These are phyloP conservation scores for Pseudogymnoascus destructans DNA, from an alignment of 2,329 filamentous ascomycete species.

Conservation along the genomic window DNA sequence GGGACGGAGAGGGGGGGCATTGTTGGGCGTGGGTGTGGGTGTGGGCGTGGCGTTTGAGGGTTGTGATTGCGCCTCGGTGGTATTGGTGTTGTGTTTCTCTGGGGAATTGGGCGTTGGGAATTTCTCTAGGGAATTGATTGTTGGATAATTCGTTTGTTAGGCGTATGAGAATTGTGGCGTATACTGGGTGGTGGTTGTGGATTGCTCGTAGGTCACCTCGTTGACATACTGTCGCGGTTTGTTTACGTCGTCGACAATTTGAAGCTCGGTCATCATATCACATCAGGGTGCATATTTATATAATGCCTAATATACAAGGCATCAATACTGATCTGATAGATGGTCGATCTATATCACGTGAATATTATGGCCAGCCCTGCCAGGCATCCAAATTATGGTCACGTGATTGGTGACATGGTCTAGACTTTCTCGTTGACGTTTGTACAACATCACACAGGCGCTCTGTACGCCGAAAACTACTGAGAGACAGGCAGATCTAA, in stretches of 20 bases:
- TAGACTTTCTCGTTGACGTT: not conserved
- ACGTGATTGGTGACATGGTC: not conserved
- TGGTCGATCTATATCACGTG: not conserved
- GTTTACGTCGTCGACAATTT: not conserved
- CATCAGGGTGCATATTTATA: not conserved
- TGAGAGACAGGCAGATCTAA: not conserved
- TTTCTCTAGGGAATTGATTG: not conserved
- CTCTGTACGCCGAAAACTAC: not conserved
- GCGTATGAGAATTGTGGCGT: not conserved
- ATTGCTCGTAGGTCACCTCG: not conserved
- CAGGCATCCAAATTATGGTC: not conserved
- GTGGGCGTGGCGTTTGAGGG: not conserved
- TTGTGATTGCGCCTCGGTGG: not conserved
- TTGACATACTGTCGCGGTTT: not conserved
- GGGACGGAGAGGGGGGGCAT: slow-evolving; percentile 44
- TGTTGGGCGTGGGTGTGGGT: not conserved
- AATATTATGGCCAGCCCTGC: not conserved
- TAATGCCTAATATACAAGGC: not conserved
- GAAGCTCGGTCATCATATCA: not conserved
- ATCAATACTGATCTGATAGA: not conserved
- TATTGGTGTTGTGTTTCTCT: not conserved
- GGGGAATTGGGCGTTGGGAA: not conserved
- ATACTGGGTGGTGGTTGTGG: not conserved
- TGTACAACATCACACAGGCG: not conserved
- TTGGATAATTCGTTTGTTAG: not conserved